Evolutionary conservation across 345 rosid genomes (phyloP), one percentile per base, ranked within the genome.

Genomic region (Camelina neglecta): DNA sequence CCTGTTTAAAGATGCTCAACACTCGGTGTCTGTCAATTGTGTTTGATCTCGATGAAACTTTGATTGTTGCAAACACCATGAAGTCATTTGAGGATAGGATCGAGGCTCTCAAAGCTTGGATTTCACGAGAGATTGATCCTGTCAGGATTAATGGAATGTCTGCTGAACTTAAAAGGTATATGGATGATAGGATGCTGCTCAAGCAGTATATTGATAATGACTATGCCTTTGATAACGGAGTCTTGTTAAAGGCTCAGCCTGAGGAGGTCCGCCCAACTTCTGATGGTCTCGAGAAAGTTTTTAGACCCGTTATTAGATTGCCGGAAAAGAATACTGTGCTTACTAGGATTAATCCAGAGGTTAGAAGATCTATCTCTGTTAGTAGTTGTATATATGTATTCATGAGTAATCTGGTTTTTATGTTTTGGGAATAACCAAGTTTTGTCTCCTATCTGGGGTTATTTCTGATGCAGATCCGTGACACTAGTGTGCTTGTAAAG

Each of bases 401-500:
- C 41, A 4, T 50, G 48, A 33, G 65, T 69, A 11, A 3, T 35
- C 44, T 69, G 61, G 45, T 48, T 47, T 58, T 8, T 8, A 8
- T 59, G 1, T 31, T 41, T 20, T 16, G 36, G 33, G 76, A 65
- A 31, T 53, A 36, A 8, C 20, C 15, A 63, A 48, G 54, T 57
- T 58, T 44, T 61, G 13, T 38, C 31, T 33, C 60, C 5, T 62
- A 21, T 72, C 8, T 41, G 47, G 73, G 67, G 61, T 31, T 67
- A 35, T 67, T 42, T 44, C 12, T 81, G 78, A 69, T 83, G 59
- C 75, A 93, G 98, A 87, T 86, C 72, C 97, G 96, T 71, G 99
- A 93, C 81, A 96, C 99, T 49, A 96, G 99, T 84, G 99, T 96
- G 81, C 97, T 93, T 81, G 99, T 96, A 79, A 96, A 96, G 80